Evolutionary conservation across 192 early-diverging fungal genomes (phyloP).

Genomic region (Umbelopsis vinacea): DNA sequence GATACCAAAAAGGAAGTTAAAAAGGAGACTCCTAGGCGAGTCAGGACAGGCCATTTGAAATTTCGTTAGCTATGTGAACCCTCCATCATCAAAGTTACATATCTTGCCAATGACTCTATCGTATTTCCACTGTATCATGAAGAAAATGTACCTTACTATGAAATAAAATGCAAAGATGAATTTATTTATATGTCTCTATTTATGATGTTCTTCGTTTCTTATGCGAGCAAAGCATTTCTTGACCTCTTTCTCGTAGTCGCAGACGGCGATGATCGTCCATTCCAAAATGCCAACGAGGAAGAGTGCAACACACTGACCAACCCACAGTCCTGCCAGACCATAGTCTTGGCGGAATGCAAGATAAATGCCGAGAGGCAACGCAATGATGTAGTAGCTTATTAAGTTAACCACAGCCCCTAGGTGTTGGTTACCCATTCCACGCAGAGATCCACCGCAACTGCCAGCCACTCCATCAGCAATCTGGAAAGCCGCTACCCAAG

Average conservation of each 20-base stretch:
- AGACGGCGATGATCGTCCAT: not conserved
- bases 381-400: conserved; percentile 56
- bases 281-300: conserved; percentile 18
- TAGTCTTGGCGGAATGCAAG: conserved; percentile 50
- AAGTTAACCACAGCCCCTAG: conserved; percentile 59
- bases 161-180: not conserved
- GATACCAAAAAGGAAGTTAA: not conserved
- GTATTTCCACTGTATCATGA: not conserved
- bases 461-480: conserved; percentile 50
- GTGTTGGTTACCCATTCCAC: conserved; percentile 57
- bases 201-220: not conserved
- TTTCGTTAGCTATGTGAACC: not conserved
- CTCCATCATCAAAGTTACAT: not conserved
- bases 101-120: not conserved
- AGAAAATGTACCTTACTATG: not conserved
- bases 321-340: conserved; percentile 56
- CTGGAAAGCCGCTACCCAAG: conserved; percentile 77
- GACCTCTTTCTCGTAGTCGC: conserved; percentile 6
- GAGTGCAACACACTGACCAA: conserved; percentile 47
- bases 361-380: conserved; percentile 60
- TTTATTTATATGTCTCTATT: not conserved
- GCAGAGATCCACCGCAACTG: conserved; percentile 56
- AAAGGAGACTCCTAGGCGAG: not conserved
- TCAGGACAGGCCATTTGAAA: not conserved
- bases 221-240: not conserved